These are phyloP conservation scores for Chrysopogon serrulatus DNA, from an alignment of 176 grass and related monocot genomes.

Conservation along the genomic window DNA sequence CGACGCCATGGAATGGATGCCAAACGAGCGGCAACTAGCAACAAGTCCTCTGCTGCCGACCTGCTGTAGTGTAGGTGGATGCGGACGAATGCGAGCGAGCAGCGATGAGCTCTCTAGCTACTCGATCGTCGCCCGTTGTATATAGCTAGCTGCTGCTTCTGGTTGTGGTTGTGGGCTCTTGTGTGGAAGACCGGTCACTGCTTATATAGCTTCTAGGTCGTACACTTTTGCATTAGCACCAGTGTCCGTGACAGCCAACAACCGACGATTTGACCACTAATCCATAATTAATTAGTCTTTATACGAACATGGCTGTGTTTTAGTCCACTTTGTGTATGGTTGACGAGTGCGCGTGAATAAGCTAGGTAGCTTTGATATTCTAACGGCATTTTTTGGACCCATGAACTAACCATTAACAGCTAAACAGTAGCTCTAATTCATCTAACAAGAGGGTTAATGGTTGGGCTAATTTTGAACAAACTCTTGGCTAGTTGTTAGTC, in stretches of 20 bases:
- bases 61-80: too few relatives aligned
- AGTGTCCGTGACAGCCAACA: not conserved
- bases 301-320: not conserved
- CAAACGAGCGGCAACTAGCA: too few relatives aligned
- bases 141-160: not conserved
- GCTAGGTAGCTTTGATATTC: too few relatives aligned
- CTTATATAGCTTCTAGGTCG: conserved; percentile 15
- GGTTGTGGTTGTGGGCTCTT: not conserved
- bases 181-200: not conserved
- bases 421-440: too few relatives aligned
- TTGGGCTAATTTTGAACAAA: too few relatives aligned
- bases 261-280: not conserved
- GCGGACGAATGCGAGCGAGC: not conserved
- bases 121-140: not conserved
- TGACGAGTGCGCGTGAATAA: not conserved
- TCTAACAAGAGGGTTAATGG: too few relatives aligned
- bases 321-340: not conserved
- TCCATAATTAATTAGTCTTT: not conserved
- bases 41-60: not conserved
- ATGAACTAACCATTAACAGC: too few relatives aligned
- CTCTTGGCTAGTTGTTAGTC: too few relatives aligned
- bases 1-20: too few relatives aligned
- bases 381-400: too few relatives aligned
- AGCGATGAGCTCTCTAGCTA: not conserved
- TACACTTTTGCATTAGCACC: not conserved